These are phyloP conservation scores for Penicillium dipodomyicola DNA, from an alignment of 495 filamentous ascomycete genomes.

Conservation along the genomic window DNA sequence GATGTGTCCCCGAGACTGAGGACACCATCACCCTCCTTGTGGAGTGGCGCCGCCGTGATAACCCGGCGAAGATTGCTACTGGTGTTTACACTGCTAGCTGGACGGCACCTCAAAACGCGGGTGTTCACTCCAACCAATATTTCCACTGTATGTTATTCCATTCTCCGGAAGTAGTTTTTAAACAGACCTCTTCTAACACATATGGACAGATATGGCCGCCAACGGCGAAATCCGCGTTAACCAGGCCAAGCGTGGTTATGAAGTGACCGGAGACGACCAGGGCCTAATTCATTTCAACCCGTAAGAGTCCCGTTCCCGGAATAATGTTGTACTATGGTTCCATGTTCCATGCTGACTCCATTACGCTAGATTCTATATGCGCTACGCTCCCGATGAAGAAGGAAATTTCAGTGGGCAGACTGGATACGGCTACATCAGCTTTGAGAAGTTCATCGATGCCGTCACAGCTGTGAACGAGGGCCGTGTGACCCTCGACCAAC, in stretches of 20 bases:
- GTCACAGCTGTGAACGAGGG: conserved; percentile 75
- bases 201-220: conserved; percentile 61
- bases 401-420: conserved; percentile 90
- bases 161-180: background rate
- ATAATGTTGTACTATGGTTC: background rate
- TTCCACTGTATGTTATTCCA: conserved; percentile 65
- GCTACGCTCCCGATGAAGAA: conserved; percentile 91
- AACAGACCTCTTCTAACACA: conserved; percentile 8
- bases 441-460: conserved; percentile 94
- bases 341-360: background rate
- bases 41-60: conserved; percentile 74
- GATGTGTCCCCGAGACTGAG: conserved; percentile 77
- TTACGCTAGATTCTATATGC: conserved; percentile 80
- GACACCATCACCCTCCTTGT: conserved; percentile 91
- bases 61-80: conserved; percentile 67
- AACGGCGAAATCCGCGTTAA: conserved; percentile 85
- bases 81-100: conserved; percentile 94
- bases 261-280: conserved; percentile 78
- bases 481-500: conserved; percentile 63
- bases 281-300: conserved; percentile 83
- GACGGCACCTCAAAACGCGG: conserved; percentile 89
- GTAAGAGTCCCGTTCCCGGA: conserved; percentile 21
- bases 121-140: conserved; percentile 92
- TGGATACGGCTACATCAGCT: conserved; percentile 89
- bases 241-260: conserved; percentile 92